Conservation (phyloP, 148 eudicot genomes). For the Nepenthes mirabilis region DNA sequence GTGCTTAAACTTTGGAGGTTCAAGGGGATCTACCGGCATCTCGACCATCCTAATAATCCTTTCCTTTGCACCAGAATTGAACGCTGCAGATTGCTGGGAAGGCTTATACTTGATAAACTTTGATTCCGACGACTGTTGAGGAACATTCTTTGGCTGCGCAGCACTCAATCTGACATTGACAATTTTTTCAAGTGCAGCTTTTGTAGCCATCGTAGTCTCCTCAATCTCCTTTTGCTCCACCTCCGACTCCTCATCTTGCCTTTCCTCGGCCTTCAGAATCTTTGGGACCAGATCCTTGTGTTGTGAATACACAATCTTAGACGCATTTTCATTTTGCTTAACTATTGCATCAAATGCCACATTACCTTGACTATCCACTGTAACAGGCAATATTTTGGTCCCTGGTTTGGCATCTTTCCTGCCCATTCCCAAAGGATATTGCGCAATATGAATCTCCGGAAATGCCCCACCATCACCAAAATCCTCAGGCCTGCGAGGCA, state of each 20-base stretch:
- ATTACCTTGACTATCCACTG: conserved; percentile 65
- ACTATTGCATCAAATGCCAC: conserved; percentile 76
- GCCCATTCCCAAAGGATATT: conserved; percentile 84
- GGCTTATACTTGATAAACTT: conserved; percentile 81
- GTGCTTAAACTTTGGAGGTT: conserved; percentile 87
- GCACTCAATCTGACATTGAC: conserved; percentile 71
- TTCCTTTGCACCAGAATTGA: conserved; percentile 84
- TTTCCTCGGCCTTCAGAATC: conserved; percentile 36
- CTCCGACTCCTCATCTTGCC: conserved; percentile 38
- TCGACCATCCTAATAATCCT: conserved; percentile 80
- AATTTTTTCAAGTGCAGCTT: conserved; percentile 69
- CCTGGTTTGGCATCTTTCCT: conserved; percentile 38
- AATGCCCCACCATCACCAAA: conserved; percentile 93
- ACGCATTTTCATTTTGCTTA: conserved; percentile 66
- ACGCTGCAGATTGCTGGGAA: conserved; percentile 60
- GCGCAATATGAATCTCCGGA: conserved; percentile 65
- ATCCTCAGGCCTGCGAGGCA: conserved; percentile 61
- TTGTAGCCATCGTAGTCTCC: conserved; percentile 59
- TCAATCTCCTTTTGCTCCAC: conserved; percentile 62
- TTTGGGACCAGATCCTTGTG: conserved; percentile 64
- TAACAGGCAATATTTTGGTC: conserved; percentile 47
- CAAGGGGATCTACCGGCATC: conserved; percentile 84
- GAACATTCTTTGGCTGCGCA: conserved; percentile 78
- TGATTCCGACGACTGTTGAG: conserved; percentile 51
- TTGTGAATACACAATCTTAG: conserved; percentile 61